Evolutionary conservation across 2,329 filamentous ascomycete species (phyloP).

Genomic region (Juglanconis sp.): DNA sequence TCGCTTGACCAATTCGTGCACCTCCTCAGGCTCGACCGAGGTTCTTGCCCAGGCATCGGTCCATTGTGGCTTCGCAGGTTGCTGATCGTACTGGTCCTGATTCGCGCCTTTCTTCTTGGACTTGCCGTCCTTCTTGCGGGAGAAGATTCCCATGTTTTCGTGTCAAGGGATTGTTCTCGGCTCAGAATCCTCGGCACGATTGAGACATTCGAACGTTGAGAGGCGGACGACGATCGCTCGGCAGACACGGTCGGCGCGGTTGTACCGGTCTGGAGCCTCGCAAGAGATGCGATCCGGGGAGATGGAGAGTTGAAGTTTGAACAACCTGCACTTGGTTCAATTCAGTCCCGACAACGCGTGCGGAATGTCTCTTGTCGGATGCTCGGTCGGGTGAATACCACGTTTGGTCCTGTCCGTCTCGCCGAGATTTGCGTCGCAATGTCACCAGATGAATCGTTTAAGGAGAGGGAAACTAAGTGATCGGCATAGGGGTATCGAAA

Average conservation of each 20-base stretch:
- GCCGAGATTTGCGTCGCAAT: background rate
- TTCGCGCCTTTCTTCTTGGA: constrained; percentile 62
- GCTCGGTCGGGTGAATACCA: background rate
- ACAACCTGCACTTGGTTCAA: too few relatives aligned
- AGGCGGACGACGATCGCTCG: constrained; percentile 13
- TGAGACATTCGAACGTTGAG: constrained; percentile 16
- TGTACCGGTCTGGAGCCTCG: background rate
- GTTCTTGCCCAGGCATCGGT: constrained; percentile 83
- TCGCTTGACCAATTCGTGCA: constrained; percentile 78
- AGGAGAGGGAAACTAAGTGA: constrained; percentile 5
- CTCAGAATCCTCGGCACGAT: constrained; percentile 6
- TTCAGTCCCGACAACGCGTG: background rate
- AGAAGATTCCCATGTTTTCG: constrained; percentile 45
- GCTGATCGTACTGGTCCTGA: constrained; percentile 46
- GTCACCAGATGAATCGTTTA: constrained; percentile 2
- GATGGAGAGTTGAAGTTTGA: background rate
- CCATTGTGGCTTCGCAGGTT: constrained; percentile 72
- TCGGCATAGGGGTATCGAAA: constrained; percentile 3
- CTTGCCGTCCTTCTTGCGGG: constrained; percentile 70
- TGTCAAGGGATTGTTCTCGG: constrained; percentile 1
- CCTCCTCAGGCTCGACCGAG: constrained; percentile 81
- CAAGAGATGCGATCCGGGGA: background rate
- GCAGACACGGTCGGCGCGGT: constrained; percentile 11
- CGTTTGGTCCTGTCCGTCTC: background rate
- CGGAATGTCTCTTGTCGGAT: constrained; percentile 6